A percentile compares a stretch with the other conserved stretches of the same genome.
phyloP scores from a whole-genome alignment of 1,139 yeast species.

The Starmera stellimalicola region DNA sequence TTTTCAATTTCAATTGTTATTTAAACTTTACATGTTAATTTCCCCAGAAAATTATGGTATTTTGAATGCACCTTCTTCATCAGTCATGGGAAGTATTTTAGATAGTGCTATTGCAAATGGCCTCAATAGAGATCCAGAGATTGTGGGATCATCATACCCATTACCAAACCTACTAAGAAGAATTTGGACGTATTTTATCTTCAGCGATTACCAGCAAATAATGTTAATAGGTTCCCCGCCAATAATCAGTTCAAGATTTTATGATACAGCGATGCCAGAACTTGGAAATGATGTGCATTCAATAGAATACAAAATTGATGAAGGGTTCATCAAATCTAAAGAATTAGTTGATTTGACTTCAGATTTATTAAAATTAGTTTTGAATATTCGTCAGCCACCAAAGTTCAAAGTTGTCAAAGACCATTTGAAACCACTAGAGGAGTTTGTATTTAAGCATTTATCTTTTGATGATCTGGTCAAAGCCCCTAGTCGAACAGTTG shows the following conservation, averaged over 20 bases:
- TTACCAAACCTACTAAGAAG: slow-evolving; percentile 15
- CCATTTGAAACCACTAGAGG: slow-evolving; percentile 9
- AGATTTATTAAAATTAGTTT: slow-evolving; percentile 11
- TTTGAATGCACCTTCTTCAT: slow-evolving; percentile 5
- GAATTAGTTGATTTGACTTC: slow-evolving; percentile 9
- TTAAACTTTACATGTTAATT: slow-evolving; percentile 7
- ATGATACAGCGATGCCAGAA: slow-evolving; percentile 16
- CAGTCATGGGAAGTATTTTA: slow-evolving; percentile 11
- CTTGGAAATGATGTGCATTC: slow-evolving; percentile 14
- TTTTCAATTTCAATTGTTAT: slow-evolving; percentile 13
- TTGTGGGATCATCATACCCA: slow-evolving; percentile 1
- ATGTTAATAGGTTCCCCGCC: slow-evolving; percentile 15
- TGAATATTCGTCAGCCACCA: slow-evolving; percentile 12
- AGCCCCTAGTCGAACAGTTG: slow-evolving; percentile 10
- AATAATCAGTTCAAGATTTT: slow-evolving; percentile 9
- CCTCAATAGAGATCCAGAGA: slow-evolving; percentile 15
- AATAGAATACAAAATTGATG: slow-evolving; percentile 11
- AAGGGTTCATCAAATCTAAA: slow-evolving; percentile 9
- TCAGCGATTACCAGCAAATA: slow-evolving; percentile 13
- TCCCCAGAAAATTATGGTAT: slow-evolving; percentile 18
- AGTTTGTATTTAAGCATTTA: slow-evolving; percentile 2
- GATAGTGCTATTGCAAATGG: slow-evolving; percentile 14
- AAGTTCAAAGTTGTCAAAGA: slow-evolving; percentile 7
- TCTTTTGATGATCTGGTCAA: slow-evolving; percentile 9
- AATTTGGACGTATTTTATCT: slow-evolving; percentile 14